These are phyloP conservation scores for Candida sojae DNA, from an alignment of 1,139 yeast species.

Conservation along the genomic window DNA sequence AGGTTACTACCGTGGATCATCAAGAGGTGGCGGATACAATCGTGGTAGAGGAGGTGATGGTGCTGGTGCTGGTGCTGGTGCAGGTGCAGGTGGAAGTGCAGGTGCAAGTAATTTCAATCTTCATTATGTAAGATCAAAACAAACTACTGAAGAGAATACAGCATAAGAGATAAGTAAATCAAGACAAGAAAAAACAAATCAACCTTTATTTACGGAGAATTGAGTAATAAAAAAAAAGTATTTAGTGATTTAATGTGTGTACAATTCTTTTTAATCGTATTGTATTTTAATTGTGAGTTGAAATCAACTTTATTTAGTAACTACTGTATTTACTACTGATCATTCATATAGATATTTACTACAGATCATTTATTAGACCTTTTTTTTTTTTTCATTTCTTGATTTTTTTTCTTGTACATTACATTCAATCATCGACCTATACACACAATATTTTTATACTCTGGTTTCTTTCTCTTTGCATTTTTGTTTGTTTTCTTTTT, in stretches of 20 bases:
- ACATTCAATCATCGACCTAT: background rate
- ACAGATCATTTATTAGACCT: too few species aligned
- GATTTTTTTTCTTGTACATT: too few species aligned
- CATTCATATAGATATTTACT: too few species aligned
- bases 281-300: too few species aligned
- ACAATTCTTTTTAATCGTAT: too few species aligned
- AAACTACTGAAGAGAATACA: slow-evolving; percentile 1
- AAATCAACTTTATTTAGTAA: too few species aligned
- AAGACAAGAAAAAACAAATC: background rate
- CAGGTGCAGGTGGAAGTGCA: slow-evolving; percentile 17
- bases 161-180: background rate
- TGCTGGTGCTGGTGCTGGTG: slow-evolving; percentile 21
- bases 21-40: slow-evolving; percentile 16
- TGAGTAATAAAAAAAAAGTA: too few species aligned
- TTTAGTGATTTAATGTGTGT: too few species aligned
- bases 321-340: too few species aligned
- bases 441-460: background rate
- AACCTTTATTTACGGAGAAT: too few species aligned
- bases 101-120: slow-evolving; percentile 22
- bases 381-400: too few species aligned
- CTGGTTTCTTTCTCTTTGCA: background rate
- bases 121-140: slow-evolving; percentile 27
- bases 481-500: background rate
- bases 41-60: slow-evolving; percentile 17
- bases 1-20: slow-evolving; percentile 15